These are phyloP conservation scores for Hyaloscypha variabilis DNA, from an alignment of 495 filamentous ascomycete species.

Conservation along the genomic window DNA sequence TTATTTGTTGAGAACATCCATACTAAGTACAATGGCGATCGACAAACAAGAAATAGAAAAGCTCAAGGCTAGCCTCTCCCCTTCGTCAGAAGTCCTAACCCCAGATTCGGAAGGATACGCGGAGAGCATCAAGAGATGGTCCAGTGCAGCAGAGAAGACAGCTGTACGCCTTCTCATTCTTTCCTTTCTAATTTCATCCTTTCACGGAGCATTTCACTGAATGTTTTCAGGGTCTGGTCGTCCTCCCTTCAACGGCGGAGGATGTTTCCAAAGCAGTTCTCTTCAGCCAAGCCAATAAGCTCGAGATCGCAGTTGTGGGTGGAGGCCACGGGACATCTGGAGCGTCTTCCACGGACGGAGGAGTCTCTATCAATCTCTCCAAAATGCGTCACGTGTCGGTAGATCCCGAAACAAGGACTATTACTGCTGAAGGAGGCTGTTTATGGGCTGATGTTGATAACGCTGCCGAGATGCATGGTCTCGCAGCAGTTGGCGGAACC, in stretches of 20 bases:
- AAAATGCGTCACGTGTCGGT: constrained; percentile 54
- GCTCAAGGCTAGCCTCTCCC: not conserved
- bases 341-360: constrained; percentile 45
- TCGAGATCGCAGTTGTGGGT: constrained; percentile 34
- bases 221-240: constrained; percentile 5
- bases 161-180: constrained; percentile 7
- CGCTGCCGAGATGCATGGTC: constrained; percentile 47
- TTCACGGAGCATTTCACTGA: constrained; percentile 2
- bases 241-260: constrained; percentile 10
- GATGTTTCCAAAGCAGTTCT: constrained; percentile 14
- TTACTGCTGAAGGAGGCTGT: constrained; percentile 55
- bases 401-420: constrained; percentile 42
- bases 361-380: constrained; percentile 58
- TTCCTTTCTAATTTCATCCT: not conserved
- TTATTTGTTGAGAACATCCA: not conserved
- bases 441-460: constrained; percentile 60
- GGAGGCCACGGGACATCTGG: constrained; percentile 34
- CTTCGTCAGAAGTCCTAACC: constrained; percentile 1
- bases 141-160: constrained; percentile 3
- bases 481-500: constrained; percentile 62
- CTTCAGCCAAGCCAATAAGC: constrained; percentile 23
- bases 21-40: not conserved
- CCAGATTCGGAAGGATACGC: constrained; percentile 4
- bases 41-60: constrained; percentile 2
- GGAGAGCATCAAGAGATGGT: constrained; percentile 11